Base-by-base conservation (phyloP, 75 land plant genomes). In the Pinus taeda region DNA sequence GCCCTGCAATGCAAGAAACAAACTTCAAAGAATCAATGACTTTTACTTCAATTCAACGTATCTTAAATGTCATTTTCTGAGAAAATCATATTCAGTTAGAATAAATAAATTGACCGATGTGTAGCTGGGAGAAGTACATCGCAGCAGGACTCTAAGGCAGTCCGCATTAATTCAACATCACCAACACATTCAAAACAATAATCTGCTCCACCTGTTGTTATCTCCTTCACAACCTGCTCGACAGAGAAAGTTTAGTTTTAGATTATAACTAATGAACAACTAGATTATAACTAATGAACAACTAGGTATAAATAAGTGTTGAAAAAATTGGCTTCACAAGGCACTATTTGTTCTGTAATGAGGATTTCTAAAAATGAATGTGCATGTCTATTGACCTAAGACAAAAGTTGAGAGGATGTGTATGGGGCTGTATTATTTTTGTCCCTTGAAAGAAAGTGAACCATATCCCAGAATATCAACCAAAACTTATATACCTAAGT, bases 101-200 rank as follows among this genome's bases (percentile, higher is more conserved):
- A 65, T 7, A 33, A 15, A 20, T 49, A 37, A 9, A 73, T 42
- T 56, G 6, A 64, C 33, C 20, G 6, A 55, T 15, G 39, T 36
- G 3, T 29, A 33, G 4, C 53, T 62, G 18, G 8, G 24, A 57
- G 4, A 76, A 49, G 80, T 85, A 93, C 98, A 80, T 88, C 89
- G 62, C 85, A 83, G 67, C 95, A 89, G 30, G 94, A 92, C 58
- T 92, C 90, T 24, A 94, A 81, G 18, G 99, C 99, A 15, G 93
- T 83, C 14, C 88, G 63, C 29, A 96, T 66, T 57, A 92, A 75
- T 39, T 83, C 90, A 6, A 87, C 89, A 78, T 92, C 88, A 55
- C 98, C 99, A 49, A 95, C 80, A 67, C 99, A 96, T 83, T 96
- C 99, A 89, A 96, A 92, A 60, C 88, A 79, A 67, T 94, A 96